phyloP scores from a whole-genome alignment of 768 basidiomycete species.

The Hypholoma fasciculare region DNA sequence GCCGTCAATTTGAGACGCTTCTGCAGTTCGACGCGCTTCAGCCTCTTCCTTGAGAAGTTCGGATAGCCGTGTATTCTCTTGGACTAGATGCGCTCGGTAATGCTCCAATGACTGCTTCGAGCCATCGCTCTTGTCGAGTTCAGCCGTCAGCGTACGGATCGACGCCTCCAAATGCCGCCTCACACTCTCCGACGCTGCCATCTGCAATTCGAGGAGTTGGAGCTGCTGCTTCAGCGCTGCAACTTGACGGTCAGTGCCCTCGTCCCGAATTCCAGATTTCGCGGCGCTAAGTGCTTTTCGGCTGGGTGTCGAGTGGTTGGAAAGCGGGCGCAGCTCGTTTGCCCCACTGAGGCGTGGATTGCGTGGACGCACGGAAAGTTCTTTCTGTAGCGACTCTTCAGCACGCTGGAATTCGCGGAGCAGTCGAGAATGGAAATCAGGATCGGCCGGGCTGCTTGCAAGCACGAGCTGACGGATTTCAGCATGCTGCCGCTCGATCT shows the following conservation, averaged over 20 bases:
- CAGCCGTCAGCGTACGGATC: constrained; percentile 56
- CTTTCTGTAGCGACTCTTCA: constrained; percentile 57
- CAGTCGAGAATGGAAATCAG: constrained; percentile 59
- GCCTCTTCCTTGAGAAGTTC: constrained; percentile 64
- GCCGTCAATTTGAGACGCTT: constrained; percentile 63
- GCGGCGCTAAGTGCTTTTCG: constrained; percentile 32
- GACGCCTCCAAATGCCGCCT: constrained; percentile 63
- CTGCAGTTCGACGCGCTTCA: constrained; percentile 58
- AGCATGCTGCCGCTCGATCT: constrained; percentile 67
- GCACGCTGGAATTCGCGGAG: constrained; percentile 62
- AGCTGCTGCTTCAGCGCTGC: constrained; percentile 61
- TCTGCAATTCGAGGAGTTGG: constrained; percentile 65
- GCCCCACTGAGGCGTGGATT: constrained; percentile 31
- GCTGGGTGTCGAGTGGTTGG: constrained; percentile 46
- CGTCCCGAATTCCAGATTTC: constrained; percentile 11
- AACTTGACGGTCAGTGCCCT: constrained; percentile 39
- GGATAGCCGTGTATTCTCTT: constrained; percentile 55
- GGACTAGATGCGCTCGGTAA: constrained; percentile 53
- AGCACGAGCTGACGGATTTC: constrained; percentile 70
- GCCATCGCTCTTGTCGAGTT: constrained; percentile 64
- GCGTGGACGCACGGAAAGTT: constrained; percentile 42
- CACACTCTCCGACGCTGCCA: constrained; percentile 67
- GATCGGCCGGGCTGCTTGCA: constrained; percentile 56
- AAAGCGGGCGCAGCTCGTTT: constrained; percentile 36
- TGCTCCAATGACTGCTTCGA: constrained; percentile 63